These are phyloP conservation scores for Pyrus pyrifolia DNA, from an alignment of 306 rosid species.

Conservation along the genomic window DNA sequence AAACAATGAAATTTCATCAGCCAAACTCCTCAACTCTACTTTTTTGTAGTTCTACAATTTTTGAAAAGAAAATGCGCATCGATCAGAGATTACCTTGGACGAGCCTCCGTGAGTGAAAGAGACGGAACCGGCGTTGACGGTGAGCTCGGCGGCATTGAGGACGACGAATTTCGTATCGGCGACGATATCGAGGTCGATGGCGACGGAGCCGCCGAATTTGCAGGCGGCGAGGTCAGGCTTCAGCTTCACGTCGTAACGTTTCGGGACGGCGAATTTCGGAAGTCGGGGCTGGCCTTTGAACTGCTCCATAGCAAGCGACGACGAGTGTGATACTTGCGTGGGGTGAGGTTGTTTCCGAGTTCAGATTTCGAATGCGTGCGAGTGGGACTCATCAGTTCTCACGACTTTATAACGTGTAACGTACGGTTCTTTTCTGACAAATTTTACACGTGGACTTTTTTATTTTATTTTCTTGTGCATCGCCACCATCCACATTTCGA, in stretches of 20 bases:
- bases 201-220: constrained; percentile 64
- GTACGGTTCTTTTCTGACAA: background rate
- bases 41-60: background rate
- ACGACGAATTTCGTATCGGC: constrained; percentile 59
- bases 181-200: constrained; percentile 56
- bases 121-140: constrained; percentile 23
- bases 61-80: background rate
- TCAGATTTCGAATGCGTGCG: background rate
- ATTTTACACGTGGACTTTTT: too few relatives aligned
- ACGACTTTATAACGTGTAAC: background rate
- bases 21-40: background rate
- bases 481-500: too few relatives aligned
- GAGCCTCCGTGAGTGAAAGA: constrained; percentile 35
- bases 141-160: constrained; percentile 76
- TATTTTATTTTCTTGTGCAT: too few relatives aligned
- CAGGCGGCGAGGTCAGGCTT: constrained; percentile 70
- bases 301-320: constrained; percentile 44
- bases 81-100: constrained; percentile 37
- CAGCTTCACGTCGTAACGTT: constrained; percentile 58
- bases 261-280: constrained; percentile 81
- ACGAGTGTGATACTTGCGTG: background rate
- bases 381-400: too few relatives aligned
- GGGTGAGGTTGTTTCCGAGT: background rate
- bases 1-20: background rate
- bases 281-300: constrained; percentile 87